Percentiles rank a stretch among this genome's conserved stretches.
phyloP scores from a whole-genome alignment of 2,329 filamentous ascomycete species.

The Daldinia sp. region DNA sequence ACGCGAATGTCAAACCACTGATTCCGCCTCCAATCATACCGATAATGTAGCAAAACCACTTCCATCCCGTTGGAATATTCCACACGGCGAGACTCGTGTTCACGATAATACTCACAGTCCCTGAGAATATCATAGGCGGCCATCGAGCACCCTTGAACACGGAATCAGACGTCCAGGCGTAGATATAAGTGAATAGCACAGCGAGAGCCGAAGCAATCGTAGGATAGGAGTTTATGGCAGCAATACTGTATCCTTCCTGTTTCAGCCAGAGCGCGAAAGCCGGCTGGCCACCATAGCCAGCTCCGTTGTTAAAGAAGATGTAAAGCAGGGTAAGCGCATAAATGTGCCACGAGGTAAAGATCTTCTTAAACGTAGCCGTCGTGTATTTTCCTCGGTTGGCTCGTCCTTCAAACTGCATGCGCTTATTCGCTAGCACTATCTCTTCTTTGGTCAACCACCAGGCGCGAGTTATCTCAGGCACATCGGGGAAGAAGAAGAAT shows the following conservation, averaged over 20 bases:
- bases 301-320: slow-evolving; percentile 73
- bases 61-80: slow-evolving; percentile 65
- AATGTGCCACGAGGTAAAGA: slow-evolving; percentile 74
- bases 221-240: slow-evolving; percentile 62
- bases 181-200: slow-evolving; percentile 70
- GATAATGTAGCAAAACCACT: slow-evolving; percentile 73
- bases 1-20: slow-evolving; percentile 60
- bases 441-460: slow-evolving; percentile 56
- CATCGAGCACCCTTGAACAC: slow-evolving; percentile 70
- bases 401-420: slow-evolving; percentile 60
- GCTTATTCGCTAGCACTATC: slow-evolving; percentile 54
- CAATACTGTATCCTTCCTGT: slow-evolving; percentile 56
- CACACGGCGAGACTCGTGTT: slow-evolving; percentile 58
- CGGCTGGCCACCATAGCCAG: slow-evolving; percentile 61
- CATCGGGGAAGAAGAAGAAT: slow-evolving; percentile 58
- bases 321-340: slow-evolving; percentile 70
- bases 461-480: slow-evolving; percentile 55
- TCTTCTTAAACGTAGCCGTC: slow-evolving; percentile 66
- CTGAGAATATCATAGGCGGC: slow-evolving; percentile 72
- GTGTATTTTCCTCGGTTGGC: slow-evolving; percentile 57
- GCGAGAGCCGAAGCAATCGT: slow-evolving; percentile 68
- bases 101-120: slow-evolving; percentile 57
- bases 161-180: slow-evolving; percentile 75
- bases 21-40: slow-evolving; percentile 64
- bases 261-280: slow-evolving; percentile 66